phyloP scores from a whole-genome alignment of 2,329 filamentous ascomycete species.

The Penicillium sp. region DNA sequence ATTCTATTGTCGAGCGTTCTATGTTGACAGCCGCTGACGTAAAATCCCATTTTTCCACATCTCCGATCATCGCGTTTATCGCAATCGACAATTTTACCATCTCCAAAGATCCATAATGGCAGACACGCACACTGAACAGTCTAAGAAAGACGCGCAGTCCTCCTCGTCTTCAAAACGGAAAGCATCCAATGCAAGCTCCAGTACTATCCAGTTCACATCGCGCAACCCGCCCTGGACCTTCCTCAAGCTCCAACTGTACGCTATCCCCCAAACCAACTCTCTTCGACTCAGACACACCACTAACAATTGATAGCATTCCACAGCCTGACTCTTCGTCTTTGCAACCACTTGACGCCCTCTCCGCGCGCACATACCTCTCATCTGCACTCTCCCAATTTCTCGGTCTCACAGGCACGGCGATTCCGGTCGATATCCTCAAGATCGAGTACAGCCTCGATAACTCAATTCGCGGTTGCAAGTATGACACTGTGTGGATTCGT shows the following conservation, averaged over 20 bases:
- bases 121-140: not conserved
- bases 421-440: constrained; percentile 45
- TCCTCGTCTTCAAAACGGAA: constrained; percentile 24
- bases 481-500: constrained; percentile 38
- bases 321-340: constrained; percentile 22
- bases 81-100: not conserved
- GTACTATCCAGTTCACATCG: constrained; percentile 33
- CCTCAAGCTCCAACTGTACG: constrained; percentile 40
- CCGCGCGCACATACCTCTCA: constrained; percentile 42
- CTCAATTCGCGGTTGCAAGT: constrained; percentile 8
- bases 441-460: constrained; percentile 18
- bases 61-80: not conserved
- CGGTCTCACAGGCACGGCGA: constrained; percentile 43
- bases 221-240: constrained; percentile 43
- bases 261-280: not conserved
- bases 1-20: too few relatives aligned
- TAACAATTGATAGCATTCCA: constrained; percentile 20
- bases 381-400: constrained; percentile 46
- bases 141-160: not conserved
- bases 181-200: constrained; percentile 15
- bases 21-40: constrained; percentile 18
- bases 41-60: constrained; percentile 9
- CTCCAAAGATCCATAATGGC: not conserved
- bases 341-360: constrained; percentile 40
- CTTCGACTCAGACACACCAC: not conserved